Conservation (phyloP, 2,329 filamentous ascomycete species). For the Botryosphaeria dothidea region DNA sequence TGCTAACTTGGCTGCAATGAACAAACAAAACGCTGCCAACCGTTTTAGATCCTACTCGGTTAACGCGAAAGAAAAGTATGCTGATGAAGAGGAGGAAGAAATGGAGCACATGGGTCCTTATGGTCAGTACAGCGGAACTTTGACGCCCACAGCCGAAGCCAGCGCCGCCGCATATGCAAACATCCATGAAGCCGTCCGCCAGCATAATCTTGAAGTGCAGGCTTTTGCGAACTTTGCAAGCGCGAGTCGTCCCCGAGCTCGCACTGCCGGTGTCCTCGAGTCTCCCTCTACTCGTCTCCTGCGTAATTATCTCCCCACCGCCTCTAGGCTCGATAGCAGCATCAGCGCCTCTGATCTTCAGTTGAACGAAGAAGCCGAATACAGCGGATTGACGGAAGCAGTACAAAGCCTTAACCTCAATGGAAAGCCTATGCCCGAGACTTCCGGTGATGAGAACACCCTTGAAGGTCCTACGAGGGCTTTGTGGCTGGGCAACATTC, state of each 20-base stretch:
- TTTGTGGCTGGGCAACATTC: constrained; percentile 96
- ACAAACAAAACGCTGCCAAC: constrained; percentile 71
- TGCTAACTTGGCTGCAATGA: constrained; percentile 67
- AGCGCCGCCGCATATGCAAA: constrained; percentile 54
- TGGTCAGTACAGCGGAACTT: constrained; percentile 58
- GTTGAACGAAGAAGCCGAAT: constrained; percentile 73
- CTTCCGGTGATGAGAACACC: constrained; percentile 69
- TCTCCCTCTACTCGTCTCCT: constrained; percentile 65
- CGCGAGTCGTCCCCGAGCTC: constrained; percentile 75
- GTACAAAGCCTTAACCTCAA: constrained; percentile 77
- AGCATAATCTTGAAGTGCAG: constrained; percentile 91
- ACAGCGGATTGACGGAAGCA: constrained; percentile 76
- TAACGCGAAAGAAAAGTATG: constrained; percentile 97
- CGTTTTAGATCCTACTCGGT: constrained; percentile 97
- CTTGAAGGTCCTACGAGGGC: constrained; percentile 90
- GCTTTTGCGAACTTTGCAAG: constrained; percentile 85
- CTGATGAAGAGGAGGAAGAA: constrained; percentile 81
- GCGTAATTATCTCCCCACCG: constrained; percentile 74
- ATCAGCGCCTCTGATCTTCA: constrained; percentile 75
- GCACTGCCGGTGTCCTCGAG: constrained; percentile 89
- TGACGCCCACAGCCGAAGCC: constrained; percentile 61
- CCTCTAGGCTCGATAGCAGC: constrained; percentile 72
- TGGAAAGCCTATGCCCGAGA: constrained; percentile 64
- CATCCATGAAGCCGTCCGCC: constrained; percentile 74
- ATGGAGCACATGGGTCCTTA: constrained; percentile 48